Base-by-base conservation (phyloP, 257 asterid species). In the Apocynum venetum region DNA sequence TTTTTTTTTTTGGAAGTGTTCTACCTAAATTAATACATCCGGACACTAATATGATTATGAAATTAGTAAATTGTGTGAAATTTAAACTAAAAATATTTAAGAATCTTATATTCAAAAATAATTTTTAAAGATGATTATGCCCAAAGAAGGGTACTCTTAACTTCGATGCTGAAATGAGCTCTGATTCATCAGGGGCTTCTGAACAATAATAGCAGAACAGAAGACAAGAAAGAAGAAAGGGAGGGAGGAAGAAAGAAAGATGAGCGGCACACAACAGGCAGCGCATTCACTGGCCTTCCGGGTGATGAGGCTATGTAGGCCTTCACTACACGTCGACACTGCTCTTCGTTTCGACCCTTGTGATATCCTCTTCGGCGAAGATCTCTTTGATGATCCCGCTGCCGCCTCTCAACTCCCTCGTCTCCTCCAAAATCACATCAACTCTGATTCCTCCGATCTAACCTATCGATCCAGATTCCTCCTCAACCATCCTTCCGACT, bases 321-420 rank as follows among this genome's bases (percentile, higher is more conserved):
- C 99, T 35, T 86, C 98, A 53, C 86, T 95, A 61, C 98, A 93
- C 85, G 91, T 95, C 36, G 97, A 91, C 75, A 87, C 86, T 46
- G 88, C 97, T 59, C 93, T 95, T 73, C 89, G 87, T 64, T 93
- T 95, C 88, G 96, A 95, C 78, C 97, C 97, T 47, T 81, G 89
- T 79, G 98, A 95, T 86, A 89, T 95, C 82, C 89, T 93, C 74
- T 89, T 91, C 88, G 97, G 99, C 73, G 98, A 95, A 81, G 97
- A 95, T 85, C 89, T 93, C 43, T 95, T 93, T 84, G 96, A 93
- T 84, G 94, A 93, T 84, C 91, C 97, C 36, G 31, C 85, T 40
- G 97, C 99, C 77, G 92, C 97, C 63, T 63, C 88, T 55, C 82
- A 90, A 75, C 92, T 89, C 77, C 91, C 93, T 75, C 96, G 92